Evolutionary conservation across 2,329 filamentous ascomycete genomes (phyloP).

Genomic region (Epichloe hybrida): DNA sequence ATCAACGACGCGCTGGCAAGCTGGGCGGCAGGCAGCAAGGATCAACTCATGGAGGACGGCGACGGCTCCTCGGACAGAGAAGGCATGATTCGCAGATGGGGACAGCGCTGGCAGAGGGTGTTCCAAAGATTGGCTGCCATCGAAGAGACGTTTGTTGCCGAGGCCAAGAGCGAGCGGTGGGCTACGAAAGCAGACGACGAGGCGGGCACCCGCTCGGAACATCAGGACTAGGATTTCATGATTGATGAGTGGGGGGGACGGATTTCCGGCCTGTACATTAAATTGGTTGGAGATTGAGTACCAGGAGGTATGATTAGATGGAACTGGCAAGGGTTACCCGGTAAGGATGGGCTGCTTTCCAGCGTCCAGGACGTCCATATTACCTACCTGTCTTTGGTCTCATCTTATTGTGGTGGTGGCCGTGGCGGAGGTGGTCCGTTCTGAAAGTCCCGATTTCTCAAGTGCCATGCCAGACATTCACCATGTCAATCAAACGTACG

Average conservation of each 20-base stretch:
- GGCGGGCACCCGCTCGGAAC: neutral
- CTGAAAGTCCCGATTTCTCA: no score
- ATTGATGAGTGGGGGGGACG: neutral
- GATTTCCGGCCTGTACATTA: neutral
- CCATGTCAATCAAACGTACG: no score
- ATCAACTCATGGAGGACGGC: constrained; percentile 58
- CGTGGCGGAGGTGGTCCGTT: no score
- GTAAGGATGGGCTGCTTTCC: no score
- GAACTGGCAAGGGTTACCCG: no score
- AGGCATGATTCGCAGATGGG: constrained; percentile 64
- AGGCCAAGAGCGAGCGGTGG: constrained; percentile 14
- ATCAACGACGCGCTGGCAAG: constrained; percentile 66
- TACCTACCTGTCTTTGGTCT: no score
- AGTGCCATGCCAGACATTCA: no score
- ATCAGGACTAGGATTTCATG: neutral
- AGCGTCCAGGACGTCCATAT: no score
- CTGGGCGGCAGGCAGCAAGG: constrained; percentile 60
- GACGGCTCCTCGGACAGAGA: constrained; percentile 46
- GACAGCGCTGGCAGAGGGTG: constrained; percentile 70
- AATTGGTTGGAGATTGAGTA: neutral
- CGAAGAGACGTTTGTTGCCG: constrained; percentile 55
- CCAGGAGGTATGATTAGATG: neutral
- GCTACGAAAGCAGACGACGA: neutral
- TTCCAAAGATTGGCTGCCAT: constrained; percentile 73
- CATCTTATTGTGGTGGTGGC: rapidly evolving